Base-by-base conservation (phyloP, 257 asterid species). In the Knoxia roxburghii region DNA sequence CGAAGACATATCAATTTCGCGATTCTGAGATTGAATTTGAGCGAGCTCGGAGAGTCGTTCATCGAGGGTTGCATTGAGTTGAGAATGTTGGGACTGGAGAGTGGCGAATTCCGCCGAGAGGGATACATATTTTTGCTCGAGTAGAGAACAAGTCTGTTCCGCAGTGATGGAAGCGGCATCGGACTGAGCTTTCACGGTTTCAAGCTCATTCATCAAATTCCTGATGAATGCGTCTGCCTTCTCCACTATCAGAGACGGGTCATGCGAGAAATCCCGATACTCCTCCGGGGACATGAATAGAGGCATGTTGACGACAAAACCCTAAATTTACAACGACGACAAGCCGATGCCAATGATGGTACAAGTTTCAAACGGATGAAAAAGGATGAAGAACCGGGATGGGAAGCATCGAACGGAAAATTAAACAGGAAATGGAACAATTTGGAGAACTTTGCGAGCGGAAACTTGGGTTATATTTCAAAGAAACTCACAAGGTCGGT, bases 141-240 rank as follows among this genome's bases (percentile, higher is more conserved):
- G 85, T 37, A 88, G 77, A 27, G 91, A 79, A 80, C 96, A 88
- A 0, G 89, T 85, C 67, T 94, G 99, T 69, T 94, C 99, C 33
- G 92, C 92, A 45, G 97, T 88, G 68, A 94, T 86, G 23, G 95
- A 80, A 21, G 95, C 82, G 51, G 97, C 97, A 63, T 86, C 97
- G 0, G 96, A 85, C 79, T 94, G 88, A 29, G 99, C 96, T 79
- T 77, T 88, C 60, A 85, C 88, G 39, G 89, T 85, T 60, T 90
- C 96, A 43, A 93, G 69, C 55, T 90, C 94, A 37, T 75, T 80
- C 78, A 83, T 78, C 0, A 93, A 79, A 24, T 77, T 83, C 37
- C 83, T 82, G 51, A 94, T 87, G 74, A 88, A 88, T 3, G 81
- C 83, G 65, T 94, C 99, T 26, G 99, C 99, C 86, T 84, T 86